These are phyloP conservation scores for Ogataea nonfermentans DNA, from an alignment of 805 yeast species.

Conservation along the genomic window DNA sequence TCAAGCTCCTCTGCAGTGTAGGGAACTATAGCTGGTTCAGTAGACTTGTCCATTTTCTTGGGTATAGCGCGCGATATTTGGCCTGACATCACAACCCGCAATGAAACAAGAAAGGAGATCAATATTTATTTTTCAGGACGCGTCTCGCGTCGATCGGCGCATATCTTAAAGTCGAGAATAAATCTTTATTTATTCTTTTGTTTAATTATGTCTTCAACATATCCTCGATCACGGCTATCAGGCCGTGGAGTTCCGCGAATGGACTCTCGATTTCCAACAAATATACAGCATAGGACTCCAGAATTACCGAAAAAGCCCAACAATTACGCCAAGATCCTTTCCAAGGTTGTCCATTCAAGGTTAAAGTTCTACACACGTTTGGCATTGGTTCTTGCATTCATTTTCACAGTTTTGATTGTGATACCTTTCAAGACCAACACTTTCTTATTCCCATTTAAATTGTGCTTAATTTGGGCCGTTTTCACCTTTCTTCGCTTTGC, in stretches of 20 bases:
- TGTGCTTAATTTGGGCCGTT: slow-evolving; percentile 28
- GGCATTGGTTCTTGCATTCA: slow-evolving; percentile 23
- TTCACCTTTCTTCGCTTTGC: slow-evolving; percentile 30
- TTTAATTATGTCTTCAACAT: slow-evolving; percentile 7
- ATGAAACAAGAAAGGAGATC: slow-evolving; percentile 7
- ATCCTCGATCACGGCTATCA: slow-evolving; percentile 4
- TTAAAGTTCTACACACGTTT: slow-evolving; percentile 31
- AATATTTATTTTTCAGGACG: slow-evolving; percentile 8
- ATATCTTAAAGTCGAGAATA: neutral
- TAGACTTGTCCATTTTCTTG: slow-evolving; percentile 2
- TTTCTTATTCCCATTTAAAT: slow-evolving; percentile 27
- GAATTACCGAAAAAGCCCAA: slow-evolving; percentile 17
- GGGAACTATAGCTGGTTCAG: neutral
- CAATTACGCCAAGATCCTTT: slow-evolving; percentile 24
- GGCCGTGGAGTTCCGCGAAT: neutral
- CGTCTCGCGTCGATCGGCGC: slow-evolving; percentile 10
- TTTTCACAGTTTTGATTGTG: slow-evolving; percentile 21
- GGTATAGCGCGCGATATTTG: slow-evolving; percentile 16
- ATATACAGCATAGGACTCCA: slow-evolving; percentile 1
- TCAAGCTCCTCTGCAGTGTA: slow-evolving; percentile 30
- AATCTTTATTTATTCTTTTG: slow-evolving; percentile 4
- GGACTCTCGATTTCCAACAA: neutral
- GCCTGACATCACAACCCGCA: slow-evolving; percentile 6
- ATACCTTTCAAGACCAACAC: slow-evolving; percentile 23
- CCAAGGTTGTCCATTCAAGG: slow-evolving; percentile 27